Percentiles rank a stretch among this genome's conserved stretches.
phyloP scores from a whole-genome alignment of 139 green algal species.

The Chlorella sp. region DNA sequence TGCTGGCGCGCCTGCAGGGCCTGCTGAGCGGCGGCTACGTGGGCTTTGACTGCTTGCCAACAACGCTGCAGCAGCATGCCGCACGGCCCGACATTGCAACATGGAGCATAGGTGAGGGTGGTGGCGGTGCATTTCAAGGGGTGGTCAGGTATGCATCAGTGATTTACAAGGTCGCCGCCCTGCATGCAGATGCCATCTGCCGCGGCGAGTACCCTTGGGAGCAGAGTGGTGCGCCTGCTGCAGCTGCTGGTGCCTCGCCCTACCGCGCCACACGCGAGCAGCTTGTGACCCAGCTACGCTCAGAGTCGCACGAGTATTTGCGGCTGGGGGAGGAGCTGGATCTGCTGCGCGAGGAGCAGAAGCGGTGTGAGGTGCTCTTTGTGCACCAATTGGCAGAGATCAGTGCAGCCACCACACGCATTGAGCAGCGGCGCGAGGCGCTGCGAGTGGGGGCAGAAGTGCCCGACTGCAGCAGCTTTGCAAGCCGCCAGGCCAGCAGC shows the following conservation, averaged over 20 bases:
- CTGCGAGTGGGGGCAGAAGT: background rate
- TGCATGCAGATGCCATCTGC: slow-evolving; percentile 1
- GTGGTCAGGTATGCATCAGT: background rate
- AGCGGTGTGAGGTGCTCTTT: background rate
- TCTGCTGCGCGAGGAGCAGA: background rate
- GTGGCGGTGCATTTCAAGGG: background rate
- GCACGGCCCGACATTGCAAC: background rate
- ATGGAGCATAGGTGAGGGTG: background rate
- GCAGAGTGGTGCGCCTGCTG: background rate
- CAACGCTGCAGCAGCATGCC: background rate
- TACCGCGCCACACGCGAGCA: background rate
- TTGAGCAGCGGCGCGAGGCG: background rate
- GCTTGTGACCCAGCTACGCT: background rate
- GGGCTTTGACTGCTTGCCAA: background rate
- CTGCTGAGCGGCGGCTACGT: background rate
- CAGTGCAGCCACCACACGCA: background rate
- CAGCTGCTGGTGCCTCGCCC: background rate
- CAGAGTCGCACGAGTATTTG: background rate
- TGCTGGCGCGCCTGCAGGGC: background rate
- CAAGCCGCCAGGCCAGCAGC: too few relatives aligned
- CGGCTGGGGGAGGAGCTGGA: background rate
- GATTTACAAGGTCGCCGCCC: background rate
- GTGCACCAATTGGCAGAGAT: background rate
- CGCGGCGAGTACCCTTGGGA: background rate
- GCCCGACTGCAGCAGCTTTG: background rate